Evolutionary conservation across 208 protist genomes (phyloP).

Genomic region (Leishmania tropica): DNA sequence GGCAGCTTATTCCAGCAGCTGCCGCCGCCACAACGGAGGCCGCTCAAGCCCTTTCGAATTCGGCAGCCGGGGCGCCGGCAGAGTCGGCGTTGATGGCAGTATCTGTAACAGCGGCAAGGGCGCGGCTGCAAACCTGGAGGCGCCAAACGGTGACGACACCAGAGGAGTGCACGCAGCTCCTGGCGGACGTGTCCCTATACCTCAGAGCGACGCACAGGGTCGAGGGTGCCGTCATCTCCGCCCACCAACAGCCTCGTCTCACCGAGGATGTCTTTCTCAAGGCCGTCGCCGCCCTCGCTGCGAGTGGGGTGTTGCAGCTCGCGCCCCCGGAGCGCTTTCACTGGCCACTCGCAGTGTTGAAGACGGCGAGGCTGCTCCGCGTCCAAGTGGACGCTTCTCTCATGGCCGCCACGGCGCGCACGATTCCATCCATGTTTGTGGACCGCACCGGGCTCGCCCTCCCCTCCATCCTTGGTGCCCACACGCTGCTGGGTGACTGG

Average conservation of each 20-base stretch:
- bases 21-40: not conserved
- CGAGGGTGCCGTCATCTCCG: constrained; percentile 9
- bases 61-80: not conserved
- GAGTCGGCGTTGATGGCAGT: too few species aligned
- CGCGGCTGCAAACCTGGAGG: constrained; percentile 15
- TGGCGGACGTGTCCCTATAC: constrained; percentile 20
- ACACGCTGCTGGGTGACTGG: constrained; percentile 39
- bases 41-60: not conserved
- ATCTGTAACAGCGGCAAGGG: too few species aligned
- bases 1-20: not conserved
- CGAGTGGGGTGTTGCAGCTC: constrained; percentile 31
- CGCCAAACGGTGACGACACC: not conserved
- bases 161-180: constrained; percentile 13
- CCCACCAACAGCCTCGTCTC: constrained; percentile 9
- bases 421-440: constrained; percentile 16
- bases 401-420: not conserved
- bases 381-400: constrained; percentile 26
- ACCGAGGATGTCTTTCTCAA: constrained; percentile 25
- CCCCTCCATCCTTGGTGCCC: constrained; percentile 16
- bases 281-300: constrained; percentile 14
- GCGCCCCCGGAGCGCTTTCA: constrained; percentile 25
- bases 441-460: constrained; percentile 19
- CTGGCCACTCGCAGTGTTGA: constrained; percentile 36
- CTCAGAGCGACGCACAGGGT: constrained; percentile 24
- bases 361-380: constrained; percentile 20